Base-by-base conservation (phyloP, 108 stramenopile species). In the Cylindrotheca fusiformis region DNA sequence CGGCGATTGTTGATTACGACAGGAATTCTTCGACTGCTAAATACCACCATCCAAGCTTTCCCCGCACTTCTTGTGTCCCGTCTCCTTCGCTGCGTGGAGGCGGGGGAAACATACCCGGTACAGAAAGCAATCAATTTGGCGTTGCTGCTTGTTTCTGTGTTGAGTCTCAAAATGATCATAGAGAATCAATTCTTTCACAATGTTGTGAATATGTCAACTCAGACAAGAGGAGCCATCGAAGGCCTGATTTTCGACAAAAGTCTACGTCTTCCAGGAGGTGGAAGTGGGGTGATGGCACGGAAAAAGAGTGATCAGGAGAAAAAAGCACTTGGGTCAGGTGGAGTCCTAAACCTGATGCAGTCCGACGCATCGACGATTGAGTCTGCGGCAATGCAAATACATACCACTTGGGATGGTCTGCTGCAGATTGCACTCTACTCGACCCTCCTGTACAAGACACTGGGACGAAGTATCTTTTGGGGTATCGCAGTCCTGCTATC, bases 171-270 rank as follows among this genome's bases (percentile, higher is more conserved):
- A 77, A 94, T 88, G 79, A 60, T 91, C 19, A 72, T 90, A 8
- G 96, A 96, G 64, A 96, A 94, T 58, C 80, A 81, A 61, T 94
- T 88, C 67, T 96, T 95, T 69, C 88, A 94, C 72, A 64, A 74
- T 46, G 74, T 90, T 57, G 82, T 86, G 45, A 81, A 71, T 45
- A 73, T 78, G 54, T 79, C 88, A 4, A 82, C 82, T 8, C 52
- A 83, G 51, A 86, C 90, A n/a, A 75, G 93, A 19, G 89, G 89
- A 1, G 58, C 82, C 12, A 36, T 90, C 1, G 76, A 81, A 50
- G 92, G 82, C 17, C 27, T 91, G 59, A 84, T 87, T 30, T 95
- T 91, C 71, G 88, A 90, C 57, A 95, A 95, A 63, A 85, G 85
- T 64, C 49, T 95, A 27, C 56, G 81, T 19, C 65, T 93, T 10